Evolutionary conservation across 495 filamentous ascomycete genomes (phyloP).

Genomic region (Niebla homalea): DNA sequence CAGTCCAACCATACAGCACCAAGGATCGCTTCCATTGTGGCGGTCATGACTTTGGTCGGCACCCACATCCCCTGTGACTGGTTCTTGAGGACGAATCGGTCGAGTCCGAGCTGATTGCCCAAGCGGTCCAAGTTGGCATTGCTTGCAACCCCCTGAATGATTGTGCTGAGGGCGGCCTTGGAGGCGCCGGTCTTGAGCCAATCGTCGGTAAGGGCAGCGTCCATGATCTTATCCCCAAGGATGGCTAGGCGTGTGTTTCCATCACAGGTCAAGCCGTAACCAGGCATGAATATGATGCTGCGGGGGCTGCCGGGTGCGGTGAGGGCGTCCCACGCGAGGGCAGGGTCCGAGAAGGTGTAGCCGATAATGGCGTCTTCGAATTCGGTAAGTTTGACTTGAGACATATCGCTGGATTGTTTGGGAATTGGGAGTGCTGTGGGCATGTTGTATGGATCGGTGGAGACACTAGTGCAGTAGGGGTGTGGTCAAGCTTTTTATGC

Average conservation of each 20-base stretch:
- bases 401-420: too few species aligned
- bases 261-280: neutral
- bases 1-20: neutral
- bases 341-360: neutral
- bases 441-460: too few species aligned
- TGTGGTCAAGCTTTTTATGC: too few species aligned
- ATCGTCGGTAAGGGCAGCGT: neutral
- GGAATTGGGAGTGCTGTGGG: too few species aligned
- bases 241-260: neutral
- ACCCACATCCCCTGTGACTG: neutral
- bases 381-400: too few species aligned
- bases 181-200: neutral
- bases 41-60: neutral
- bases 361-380: neutral
- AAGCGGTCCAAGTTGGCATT: neutral
- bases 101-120: neutral
- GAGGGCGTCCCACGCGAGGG: neutral
- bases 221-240: neutral
- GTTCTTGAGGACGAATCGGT: neutral
- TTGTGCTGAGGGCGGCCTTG: neutral
- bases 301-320: neutral
- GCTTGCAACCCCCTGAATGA: neutral
- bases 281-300: neutral
- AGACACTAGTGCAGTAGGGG: too few species aligned
- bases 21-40: neutral